Percentiles rank a stretch among this genome's conserved stretches.
These are phyloP conservation scores for Physaria fendleri DNA, from an alignment of 345 rosid genomes.

Conservation along the genomic window DNA sequence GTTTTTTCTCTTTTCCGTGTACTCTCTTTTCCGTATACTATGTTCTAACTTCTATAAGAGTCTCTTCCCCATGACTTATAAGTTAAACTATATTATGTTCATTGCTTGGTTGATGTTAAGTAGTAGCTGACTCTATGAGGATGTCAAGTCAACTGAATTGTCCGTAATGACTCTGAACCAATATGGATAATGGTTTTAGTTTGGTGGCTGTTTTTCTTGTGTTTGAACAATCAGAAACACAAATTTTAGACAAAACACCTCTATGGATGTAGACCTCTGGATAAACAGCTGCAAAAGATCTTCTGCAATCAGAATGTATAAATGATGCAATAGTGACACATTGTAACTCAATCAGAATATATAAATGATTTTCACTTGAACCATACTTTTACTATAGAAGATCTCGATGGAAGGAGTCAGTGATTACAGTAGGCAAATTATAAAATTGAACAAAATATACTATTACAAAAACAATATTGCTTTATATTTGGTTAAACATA, in stretches of 20 bases:
- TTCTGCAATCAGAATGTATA: neutral
- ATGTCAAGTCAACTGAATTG: neutral
- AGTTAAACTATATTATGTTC: neutral
- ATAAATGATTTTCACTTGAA: too few species aligned
- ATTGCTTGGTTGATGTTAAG: neutral
- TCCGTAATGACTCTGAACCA: neutral
- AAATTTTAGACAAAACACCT: too few species aligned
- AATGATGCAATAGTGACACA: constrained; percentile 1
- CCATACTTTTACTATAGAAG: too few species aligned
- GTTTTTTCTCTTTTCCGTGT: constrained; percentile 9
- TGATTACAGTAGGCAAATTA: too few species aligned
- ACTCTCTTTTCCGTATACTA: constrained; percentile 12
- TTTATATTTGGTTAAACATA: too few species aligned
- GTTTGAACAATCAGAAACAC: neutral
- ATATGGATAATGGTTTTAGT: neutral
- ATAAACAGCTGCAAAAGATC: constrained; percentile 11
- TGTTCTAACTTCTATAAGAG: neutral
- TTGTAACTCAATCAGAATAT: neutral
- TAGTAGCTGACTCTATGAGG: neutral
- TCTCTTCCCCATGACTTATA: neutral
- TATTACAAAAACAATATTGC: too few species aligned
- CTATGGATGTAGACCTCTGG: neutral
- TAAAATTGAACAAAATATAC: too few species aligned
- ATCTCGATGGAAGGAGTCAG: too few species aligned
- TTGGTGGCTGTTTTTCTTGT: neutral